Percentiles rank a stretch among this genome's conserved stretches.
These are phyloP conservation scores for Microthlaspi erraticum DNA, from an alignment of 345 rosid species.

Conservation along the genomic window DNA sequence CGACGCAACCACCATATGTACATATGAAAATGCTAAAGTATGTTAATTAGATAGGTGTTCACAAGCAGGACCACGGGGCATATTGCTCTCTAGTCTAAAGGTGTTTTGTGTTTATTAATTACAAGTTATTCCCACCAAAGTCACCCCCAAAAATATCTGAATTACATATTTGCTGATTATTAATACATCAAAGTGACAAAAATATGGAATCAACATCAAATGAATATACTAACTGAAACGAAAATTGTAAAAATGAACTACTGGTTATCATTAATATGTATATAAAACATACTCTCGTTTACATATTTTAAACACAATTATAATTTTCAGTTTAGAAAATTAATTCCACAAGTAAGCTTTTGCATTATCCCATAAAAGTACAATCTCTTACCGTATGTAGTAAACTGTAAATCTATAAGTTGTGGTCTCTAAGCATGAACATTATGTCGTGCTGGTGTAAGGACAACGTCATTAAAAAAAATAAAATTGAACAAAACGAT, in stretches of 20 bases:
- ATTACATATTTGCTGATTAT: not conserved
- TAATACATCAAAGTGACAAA: not conserved
- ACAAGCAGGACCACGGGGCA: constrained; percentile 30
- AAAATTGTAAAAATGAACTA: not conserved
- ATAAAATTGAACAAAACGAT: not conserved
- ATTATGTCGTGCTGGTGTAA: not conserved
- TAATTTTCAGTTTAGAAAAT: no score
- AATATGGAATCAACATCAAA: not conserved
- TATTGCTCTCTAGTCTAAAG: constrained; percentile 8
- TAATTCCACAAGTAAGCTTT: no score
- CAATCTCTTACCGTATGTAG: no score
- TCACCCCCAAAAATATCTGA: not conserved
- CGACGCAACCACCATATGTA: constrained; percentile 42
- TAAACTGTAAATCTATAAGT: no score
- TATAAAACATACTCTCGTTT: no score
- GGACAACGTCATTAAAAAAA: not conserved
- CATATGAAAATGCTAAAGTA: constrained; percentile 23
- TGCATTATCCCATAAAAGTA: no score
- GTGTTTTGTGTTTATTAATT: constrained; percentile 17
- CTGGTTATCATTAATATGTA: constrained; percentile 4
- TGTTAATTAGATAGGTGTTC: constrained; percentile 33
- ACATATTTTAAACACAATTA: no score
- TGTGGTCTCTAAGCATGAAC: no score
- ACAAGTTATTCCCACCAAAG: constrained; percentile 26
- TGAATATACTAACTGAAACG: not conserved